Base-by-base conservation (phyloP, 192 early-diverging fungal species). In the Backusella tarrabulga region DNA sequence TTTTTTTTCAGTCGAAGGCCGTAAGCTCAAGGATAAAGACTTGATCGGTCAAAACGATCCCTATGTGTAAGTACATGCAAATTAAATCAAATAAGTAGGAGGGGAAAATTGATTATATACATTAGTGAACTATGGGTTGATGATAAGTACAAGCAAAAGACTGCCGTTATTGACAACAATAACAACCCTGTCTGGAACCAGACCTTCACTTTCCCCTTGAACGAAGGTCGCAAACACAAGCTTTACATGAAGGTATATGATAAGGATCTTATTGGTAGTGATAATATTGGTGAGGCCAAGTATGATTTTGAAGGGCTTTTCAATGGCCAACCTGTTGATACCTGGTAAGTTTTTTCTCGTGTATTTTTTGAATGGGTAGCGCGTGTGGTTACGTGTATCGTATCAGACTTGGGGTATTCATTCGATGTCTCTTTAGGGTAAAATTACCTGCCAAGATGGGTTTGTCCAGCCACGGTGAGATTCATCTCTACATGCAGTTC, bases 401-500 rank as follows among this genome's bases (percentile, higher is more conserved):
- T 56, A 60, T 9, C 56, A 12, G 4, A 26, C 26, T 29, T 29
- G 19, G n/a, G 7, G 26, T 26, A 56, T 26, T 56, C 21, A 56
- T 19, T 63, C 11, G 3, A 56, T 11, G 7, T 56, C 7, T 56
- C 23, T 56, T 54, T 54, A 56, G 54, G 54, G 79, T 82, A 52
- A 76, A 80, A 14, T 69, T 82, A 44, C 81, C 81, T 38, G 74
- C 77, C 50, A 80, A 81, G 81, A 29, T 85, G 34, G 84, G 81
- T 52, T 54, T 83, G 21, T n/a, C 67, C 9, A 76, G 63, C 52
- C 76, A 83, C 56, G 81, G 84, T 67, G 52, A 35, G 41, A 60
- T 85, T 41, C 81, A 85, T 60, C 69, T 85, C 63, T 75, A 85
- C 56, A 29, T 85, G 67, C 79, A 77, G 50, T 85, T 80, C 67